These are phyloP conservation scores for Acacia crassicarpa DNA, from an alignment of 306 rosid species.

Conservation along the genomic window DNA sequence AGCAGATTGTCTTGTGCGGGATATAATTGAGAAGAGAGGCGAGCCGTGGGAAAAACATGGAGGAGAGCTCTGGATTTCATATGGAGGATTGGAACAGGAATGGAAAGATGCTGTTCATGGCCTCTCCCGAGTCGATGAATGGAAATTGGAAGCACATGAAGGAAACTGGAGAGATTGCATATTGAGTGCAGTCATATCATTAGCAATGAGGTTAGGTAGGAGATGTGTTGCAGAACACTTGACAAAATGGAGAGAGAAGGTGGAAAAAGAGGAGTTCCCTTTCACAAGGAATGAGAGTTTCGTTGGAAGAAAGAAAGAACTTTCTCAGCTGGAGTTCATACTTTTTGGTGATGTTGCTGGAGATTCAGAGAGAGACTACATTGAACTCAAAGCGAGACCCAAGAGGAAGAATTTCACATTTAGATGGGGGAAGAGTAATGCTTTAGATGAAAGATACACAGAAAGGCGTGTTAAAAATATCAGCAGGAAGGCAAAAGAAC, in stretches of 20 bases:
- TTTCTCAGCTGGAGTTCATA: slow-evolving; percentile 76
- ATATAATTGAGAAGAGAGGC: slow-evolving; percentile 87
- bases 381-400: slow-evolving; percentile 80
- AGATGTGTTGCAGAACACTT: slow-evolving; percentile 77
- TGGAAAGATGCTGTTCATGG: slow-evolving; percentile 82
- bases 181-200: slow-evolving; percentile 56
- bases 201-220: slow-evolving; percentile 74
- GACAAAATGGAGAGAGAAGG: slow-evolving; percentile 76
- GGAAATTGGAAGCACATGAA: slow-evolving; percentile 85
- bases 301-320: slow-evolving; percentile 79
- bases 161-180: slow-evolving; percentile 94
- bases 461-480: slow-evolving; percentile 39
- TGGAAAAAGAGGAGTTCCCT: slow-evolving; percentile 84
- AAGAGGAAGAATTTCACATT: slow-evolving; percentile 61
- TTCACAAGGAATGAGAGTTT: slow-evolving; percentile 67
- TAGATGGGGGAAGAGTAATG: slow-evolving; percentile 64
- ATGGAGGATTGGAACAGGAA: slow-evolving; percentile 83
- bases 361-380: slow-evolving; percentile 73
- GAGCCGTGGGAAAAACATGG: slow-evolving; percentile 87
- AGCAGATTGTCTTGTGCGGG: slow-evolving; percentile 80
- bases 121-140: slow-evolving; percentile 75
- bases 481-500: slow-evolving; percentile 71
- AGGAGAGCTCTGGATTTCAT: slow-evolving; percentile 74
- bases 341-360: slow-evolving; percentile 77
- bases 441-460: slow-evolving; percentile 60